These are phyloP conservation scores for Cucumis cinereus DNA, from an alignment of 306 rosid genomes.

Conservation along the genomic window DNA sequence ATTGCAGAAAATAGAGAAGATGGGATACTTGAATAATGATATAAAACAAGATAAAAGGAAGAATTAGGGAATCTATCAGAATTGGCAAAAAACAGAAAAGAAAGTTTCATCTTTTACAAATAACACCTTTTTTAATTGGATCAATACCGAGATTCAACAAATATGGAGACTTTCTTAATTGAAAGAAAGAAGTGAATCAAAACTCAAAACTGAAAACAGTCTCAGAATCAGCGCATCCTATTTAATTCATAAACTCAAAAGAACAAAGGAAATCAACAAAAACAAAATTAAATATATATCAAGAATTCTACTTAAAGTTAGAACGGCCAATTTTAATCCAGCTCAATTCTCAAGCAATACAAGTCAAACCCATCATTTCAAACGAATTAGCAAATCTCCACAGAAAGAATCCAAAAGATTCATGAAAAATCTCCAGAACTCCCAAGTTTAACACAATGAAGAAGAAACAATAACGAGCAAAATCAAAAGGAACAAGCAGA, in stretches of 20 bases:
- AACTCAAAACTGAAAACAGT: not conserved
- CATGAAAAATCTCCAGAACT: not conserved
- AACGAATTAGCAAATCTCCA: not conserved
- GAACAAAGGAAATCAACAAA: not conserved
- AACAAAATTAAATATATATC: not conserved
- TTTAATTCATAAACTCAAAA: not conserved
- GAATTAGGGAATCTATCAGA: not conserved
- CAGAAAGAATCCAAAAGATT: not conserved
- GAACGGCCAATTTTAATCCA: not conserved
- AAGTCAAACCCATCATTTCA: not conserved
- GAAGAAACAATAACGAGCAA: not conserved
- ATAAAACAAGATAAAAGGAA: not conserved
- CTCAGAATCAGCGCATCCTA: not conserved
- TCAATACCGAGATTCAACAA: too few relatives aligned
- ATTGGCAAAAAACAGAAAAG: too few relatives aligned
- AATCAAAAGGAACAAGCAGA: not conserved
- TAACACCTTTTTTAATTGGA: too few relatives aligned
- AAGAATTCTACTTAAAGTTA: not conserved
- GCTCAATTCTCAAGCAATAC: not conserved
- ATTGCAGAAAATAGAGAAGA: not conserved
- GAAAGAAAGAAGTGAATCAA: not conserved
- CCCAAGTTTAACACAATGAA: not conserved
- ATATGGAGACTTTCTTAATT: too few relatives aligned
- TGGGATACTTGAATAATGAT: not conserved
- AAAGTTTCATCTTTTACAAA: too few relatives aligned